phyloP scores from a whole-genome alignment of 192 early-diverging fungal species.

The Backusella macrospora region DNA sequence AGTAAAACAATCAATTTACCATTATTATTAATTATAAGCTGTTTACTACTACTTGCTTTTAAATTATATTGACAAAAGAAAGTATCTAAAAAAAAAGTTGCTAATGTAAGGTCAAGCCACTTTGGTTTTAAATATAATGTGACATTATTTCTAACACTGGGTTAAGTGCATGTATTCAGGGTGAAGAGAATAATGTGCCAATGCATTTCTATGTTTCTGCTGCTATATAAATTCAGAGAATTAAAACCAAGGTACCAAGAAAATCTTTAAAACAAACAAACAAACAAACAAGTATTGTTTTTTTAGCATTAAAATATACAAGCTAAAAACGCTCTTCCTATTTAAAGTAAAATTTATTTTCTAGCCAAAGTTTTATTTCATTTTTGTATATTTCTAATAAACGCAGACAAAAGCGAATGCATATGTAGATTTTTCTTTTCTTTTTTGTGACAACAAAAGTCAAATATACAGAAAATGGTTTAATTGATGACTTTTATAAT shows the following conservation, averaged over 20 bases:
- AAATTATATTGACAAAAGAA: background rate
- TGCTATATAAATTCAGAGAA: background rate
- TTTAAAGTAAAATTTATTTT: conserved; percentile 10
- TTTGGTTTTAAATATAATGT: conserved; percentile 1
- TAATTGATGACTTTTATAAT: too few relatives aligned
- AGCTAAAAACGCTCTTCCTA: background rate
- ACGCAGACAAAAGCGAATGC: background rate
- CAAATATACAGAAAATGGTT: background rate
- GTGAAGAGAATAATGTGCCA: background rate
- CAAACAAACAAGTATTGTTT: background rate
- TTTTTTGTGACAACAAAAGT: background rate
- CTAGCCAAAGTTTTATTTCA: background rate
- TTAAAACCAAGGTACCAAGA: background rate
- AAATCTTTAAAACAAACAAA: conserved; percentile 5
- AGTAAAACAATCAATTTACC: background rate
- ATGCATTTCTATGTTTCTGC: background rate
- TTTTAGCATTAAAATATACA: background rate
- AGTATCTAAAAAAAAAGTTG: background rate
- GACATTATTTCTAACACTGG: background rate
- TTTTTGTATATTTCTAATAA: background rate
- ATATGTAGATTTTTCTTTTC: too few relatives aligned
- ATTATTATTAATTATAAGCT: background rate
- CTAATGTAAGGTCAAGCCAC: conserved; percentile 1
- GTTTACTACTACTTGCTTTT: background rate
- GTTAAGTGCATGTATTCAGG: conserved; percentile 9